Conservation (phyloP, 805 yeast genomes). For the Candida sakaeoensis region DNA sequence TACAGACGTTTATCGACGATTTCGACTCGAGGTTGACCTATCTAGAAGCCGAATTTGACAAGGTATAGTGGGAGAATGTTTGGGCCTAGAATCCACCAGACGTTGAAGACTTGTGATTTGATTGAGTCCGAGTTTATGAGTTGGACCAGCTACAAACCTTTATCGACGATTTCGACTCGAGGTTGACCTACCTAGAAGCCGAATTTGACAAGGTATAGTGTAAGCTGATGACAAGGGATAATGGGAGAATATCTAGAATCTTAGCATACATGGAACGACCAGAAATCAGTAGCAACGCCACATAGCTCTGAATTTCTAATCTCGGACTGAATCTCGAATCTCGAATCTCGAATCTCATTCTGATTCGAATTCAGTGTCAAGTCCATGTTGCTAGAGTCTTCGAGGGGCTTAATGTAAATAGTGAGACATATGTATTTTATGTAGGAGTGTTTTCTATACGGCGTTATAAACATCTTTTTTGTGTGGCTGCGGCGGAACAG, state of each 20-base stretch:
- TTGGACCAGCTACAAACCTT: constrained; percentile 46
- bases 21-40: constrained; percentile 34
- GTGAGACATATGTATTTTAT: neutral
- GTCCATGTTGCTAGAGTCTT: too few species aligned
- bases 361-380: too few species aligned
- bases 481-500: neutral
- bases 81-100: constrained; percentile 31
- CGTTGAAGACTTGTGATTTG: constrained; percentile 45
- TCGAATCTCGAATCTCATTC: too few species aligned
- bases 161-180: constrained; percentile 37
- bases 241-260: too few species aligned
- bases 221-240: too few species aligned
- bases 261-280: too few species aligned
- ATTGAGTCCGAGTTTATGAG: constrained; percentile 50
- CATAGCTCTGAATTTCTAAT: too few species aligned
- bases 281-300: too few species aligned
- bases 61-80: too few species aligned
- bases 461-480: neutral
- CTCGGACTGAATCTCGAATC: too few species aligned
- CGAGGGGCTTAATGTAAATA: too few species aligned
- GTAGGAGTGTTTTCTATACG: too few species aligned
- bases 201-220: constrained; percentile 13
- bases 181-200: constrained; percentile 34
- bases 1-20: constrained; percentile 38
- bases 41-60: constrained; percentile 26